Conservation (phyloP, 306 rosid species). For the Glycyrrhiza uralensis region DNA sequence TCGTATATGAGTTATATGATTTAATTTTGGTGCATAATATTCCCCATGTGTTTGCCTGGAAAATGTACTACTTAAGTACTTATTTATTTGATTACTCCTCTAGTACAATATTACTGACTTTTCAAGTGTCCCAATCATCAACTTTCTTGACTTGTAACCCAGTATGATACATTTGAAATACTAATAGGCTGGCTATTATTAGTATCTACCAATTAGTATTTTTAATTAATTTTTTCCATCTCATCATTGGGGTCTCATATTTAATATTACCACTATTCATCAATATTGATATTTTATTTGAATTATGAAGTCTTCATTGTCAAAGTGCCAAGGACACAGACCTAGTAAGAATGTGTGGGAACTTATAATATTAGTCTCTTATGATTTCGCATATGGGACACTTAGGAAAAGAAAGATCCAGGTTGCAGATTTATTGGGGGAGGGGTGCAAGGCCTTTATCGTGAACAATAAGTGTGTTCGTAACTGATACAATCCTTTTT, state of each 20-base stretch:
- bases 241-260: background rate
- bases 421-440: slow-evolving; percentile 3
- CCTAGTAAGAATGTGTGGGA: background rate
- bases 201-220: slow-evolving; percentile 3
- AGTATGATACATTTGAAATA: background rate
- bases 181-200: background rate
- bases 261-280: background rate
- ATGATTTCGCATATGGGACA: background rate
- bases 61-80: background rate
- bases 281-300: background rate
- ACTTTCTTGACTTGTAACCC: background rate
- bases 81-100: slow-evolving; percentile 5
- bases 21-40: slow-evolving; percentile 14
- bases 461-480: background rate
- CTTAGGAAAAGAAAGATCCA: background rate
- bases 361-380: background rate
- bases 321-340: background rate
- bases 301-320: background rate
- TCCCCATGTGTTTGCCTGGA: background rate
- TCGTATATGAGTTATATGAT: slow-evolving; percentile 28
- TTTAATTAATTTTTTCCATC: background rate
- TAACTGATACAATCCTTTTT: slow-evolving; percentile 23
- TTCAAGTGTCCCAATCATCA: background rate
- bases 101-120: background rate
- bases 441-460: background rate